These are phyloP conservation scores for Microbotryum scabiosae DNA, from an alignment of 1,284 basidiomycete species.

Conservation along the genomic window DNA sequence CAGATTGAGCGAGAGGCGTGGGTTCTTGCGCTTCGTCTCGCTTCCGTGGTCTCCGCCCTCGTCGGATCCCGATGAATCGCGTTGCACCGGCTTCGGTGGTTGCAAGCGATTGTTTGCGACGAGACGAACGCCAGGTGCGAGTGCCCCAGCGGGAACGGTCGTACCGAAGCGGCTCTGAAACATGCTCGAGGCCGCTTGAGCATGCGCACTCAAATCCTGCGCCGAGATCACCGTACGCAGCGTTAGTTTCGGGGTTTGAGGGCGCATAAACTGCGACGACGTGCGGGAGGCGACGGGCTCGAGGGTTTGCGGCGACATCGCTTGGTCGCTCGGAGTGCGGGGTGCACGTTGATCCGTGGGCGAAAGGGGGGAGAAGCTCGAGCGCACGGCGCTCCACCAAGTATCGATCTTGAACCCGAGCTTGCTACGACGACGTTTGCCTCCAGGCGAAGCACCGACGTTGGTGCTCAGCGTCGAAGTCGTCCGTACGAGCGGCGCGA, in stretches of 20 bases:
- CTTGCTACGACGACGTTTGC: slow-evolving; percentile 59
- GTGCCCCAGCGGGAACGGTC: slow-evolving; percentile 24
- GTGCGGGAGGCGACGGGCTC: slow-evolving; percentile 15
- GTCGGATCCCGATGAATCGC: slow-evolving; percentile 22
- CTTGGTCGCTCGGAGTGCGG: slow-evolving; percentile 20
- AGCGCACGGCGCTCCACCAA: slow-evolving; percentile 38
- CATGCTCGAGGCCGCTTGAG: background rate
- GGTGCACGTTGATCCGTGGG: slow-evolving; percentile 15
- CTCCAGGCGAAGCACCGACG: slow-evolving; percentile 37
- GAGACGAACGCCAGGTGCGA: slow-evolving; percentile 30
- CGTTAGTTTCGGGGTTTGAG: slow-evolving; percentile 4
- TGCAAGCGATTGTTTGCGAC: slow-evolving; percentile 8
- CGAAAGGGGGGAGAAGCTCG: slow-evolving; percentile 30
- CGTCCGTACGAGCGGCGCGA: slow-evolving; percentile 6
- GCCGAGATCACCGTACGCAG: slow-evolving; percentile 30
- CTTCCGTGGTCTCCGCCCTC: slow-evolving; percentile 11
- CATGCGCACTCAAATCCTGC: slow-evolving; percentile 14
- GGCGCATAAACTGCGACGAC: slow-evolving; percentile 24
- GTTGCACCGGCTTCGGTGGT: background rate
- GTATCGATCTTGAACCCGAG: slow-evolving; percentile 37
- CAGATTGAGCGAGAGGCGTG: slow-evolving; percentile 34
- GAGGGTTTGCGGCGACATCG: background rate
- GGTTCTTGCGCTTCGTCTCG: slow-evolving; percentile 28
- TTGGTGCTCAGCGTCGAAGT: slow-evolving; percentile 13
- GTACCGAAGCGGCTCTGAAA: background rate